A percentile compares a stretch with the other conserved stretches of the same genome.
These are phyloP conservation scores for Graphiopsis chlorocephala DNA, from an alignment of 2,329 filamentous ascomycete species.

Conservation along the genomic window DNA sequence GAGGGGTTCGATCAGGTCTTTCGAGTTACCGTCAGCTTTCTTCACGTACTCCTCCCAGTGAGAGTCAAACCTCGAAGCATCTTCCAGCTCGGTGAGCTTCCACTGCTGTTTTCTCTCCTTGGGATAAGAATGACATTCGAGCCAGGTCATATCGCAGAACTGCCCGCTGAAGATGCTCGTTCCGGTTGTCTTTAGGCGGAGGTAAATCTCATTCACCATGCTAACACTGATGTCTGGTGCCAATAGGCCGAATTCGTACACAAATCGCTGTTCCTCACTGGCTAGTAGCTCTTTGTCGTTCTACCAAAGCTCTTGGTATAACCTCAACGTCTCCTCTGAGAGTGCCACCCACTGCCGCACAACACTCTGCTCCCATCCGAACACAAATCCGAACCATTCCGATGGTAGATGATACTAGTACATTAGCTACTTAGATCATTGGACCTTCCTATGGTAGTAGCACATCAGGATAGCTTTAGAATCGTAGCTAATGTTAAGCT, in stretches of 20 bases:
- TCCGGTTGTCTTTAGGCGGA: neutral
- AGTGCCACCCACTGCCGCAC: neutral
- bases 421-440: neutral
- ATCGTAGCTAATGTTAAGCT: no score
- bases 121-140: neutral
- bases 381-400: neutral
- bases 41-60: neutral
- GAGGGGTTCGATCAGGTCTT: neutral
- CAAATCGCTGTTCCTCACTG: neutral
- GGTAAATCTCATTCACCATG: neutral
- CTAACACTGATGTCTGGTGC: neutral
- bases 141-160: neutral
- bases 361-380: neutral
- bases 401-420: neutral
- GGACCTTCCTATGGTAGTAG: no score
- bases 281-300: neutral
- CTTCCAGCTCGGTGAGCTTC: neutral
- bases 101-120: neutral
- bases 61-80: neutral
- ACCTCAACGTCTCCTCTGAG: neutral
- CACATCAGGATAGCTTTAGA: no score
- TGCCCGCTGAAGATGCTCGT: neutral
- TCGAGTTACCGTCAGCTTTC: neutral
- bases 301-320: neutral
- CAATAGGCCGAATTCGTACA: neutral